Evolutionary conservation across 129 eudicot species (phyloP), one percentile per base, ranked within the genome.

Genomic region (Sambucus nigra): DNA sequence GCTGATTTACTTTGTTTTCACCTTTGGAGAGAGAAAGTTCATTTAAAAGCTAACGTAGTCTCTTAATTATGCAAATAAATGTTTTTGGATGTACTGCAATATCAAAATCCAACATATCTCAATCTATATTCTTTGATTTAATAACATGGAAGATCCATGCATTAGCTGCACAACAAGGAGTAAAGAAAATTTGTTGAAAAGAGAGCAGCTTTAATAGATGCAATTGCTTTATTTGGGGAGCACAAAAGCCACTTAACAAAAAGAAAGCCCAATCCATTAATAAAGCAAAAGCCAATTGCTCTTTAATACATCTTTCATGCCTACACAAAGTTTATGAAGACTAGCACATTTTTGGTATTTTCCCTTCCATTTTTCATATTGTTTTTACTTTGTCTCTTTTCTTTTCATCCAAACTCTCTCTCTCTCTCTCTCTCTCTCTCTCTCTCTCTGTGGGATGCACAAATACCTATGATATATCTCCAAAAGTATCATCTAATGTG

Each of bases 211-310:
- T 75, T 75, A 71, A 50, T 70, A 65, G 82, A 71, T 64, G 61
- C 59, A 55, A 63, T 49, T 71, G 70, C 79, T 80, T 75, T 80
- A 65, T 68, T 60, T 75, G 68, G 87, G 75, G 78, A 75, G 71
- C 73, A 60, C 76, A 75, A 3, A 53, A 68, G 71, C 79, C 79
- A 75, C 78, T 68, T 68, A 68, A 68, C 61, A 59, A 59, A 42
- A 80, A 73, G 70, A 75, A 71, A 72, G 68, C 74, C 76, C 68
- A 67, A 68, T 51, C 57, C 67, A 71, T 71, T 59, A 52, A 57
- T 64, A 80, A 71, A 75, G 76, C 73, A 80, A 79, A 56, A 45
- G 53, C 68, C 63, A 61, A 49, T 63, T 57, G 57, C 69, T 63
- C 72, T 61, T 60, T 59, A 14, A 60, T 59, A 50, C 79, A 74